phyloP scores from a whole-genome alignment of 768 basidiomycete genomes.

The Leccinellum luteum region DNA sequence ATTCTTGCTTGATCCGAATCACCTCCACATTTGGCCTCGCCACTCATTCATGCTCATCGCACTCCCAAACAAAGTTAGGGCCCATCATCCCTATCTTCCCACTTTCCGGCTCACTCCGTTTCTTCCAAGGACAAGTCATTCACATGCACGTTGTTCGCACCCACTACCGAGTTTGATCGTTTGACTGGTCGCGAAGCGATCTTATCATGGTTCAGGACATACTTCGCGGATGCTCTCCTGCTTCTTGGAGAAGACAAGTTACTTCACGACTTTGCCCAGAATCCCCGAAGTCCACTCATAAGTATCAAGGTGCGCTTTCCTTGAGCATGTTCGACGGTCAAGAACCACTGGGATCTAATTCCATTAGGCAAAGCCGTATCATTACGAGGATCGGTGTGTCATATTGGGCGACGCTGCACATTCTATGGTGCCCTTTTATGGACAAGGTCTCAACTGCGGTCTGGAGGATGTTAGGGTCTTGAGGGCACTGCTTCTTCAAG shows the following conservation, averaged over 20 bases:
- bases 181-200: conserved; percentile 57
- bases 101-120: conserved; percentile 16
- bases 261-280: conserved; percentile 72
- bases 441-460: conserved; percentile 97
- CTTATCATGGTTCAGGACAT: conserved; percentile 70
- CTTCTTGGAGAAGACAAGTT: conserved; percentile 81
- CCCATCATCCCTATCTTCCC: conserved; percentile 26
- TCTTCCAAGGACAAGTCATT: conserved; percentile 84
- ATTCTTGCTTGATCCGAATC: conserved; percentile 88
- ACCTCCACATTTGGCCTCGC: conserved; percentile 99
- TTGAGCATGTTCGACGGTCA: conserved; percentile 13
- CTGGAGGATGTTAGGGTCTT: conserved; percentile 96
- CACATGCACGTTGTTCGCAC: conserved; percentile 95
- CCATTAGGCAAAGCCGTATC: conserved; percentile 76
- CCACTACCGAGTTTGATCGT: conserved; percentile 70
- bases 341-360: conserved; percentile 20
- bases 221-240: conserved; percentile 87
- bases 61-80: conserved; percentile 87
- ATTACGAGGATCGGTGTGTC: conserved; percentile 84
- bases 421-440: conserved; percentile 98
- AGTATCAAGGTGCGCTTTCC: conserved; percentile 77
- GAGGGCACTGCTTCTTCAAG: conserved; percentile 66
- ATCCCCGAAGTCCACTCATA: conserved; percentile 87
- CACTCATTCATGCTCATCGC: conserved; percentile 99
- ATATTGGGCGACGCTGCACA: conserved; percentile 95